A percentile compares a stretch with the other conserved stretches of the same genome.
These are phyloP conservation scores for Penicillium thymicola DNA, from an alignment of 2,329 filamentous ascomycete genomes.

Conservation along the genomic window DNA sequence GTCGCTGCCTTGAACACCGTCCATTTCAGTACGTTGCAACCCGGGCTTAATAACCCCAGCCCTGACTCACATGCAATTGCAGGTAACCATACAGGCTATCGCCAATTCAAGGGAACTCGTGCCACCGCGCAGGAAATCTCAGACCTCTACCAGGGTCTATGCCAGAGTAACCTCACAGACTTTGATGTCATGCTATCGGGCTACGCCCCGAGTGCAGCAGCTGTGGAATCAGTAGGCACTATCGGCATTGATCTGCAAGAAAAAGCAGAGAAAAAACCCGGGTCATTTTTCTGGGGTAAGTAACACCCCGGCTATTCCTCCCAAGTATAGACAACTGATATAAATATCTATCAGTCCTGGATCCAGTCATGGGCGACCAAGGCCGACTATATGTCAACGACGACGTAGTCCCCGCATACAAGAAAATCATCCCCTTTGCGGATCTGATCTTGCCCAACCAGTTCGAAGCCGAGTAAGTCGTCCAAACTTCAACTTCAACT, in stretches of 20 bases:
- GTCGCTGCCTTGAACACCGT: constrained; percentile 94
- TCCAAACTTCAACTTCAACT: too few relatives aligned
- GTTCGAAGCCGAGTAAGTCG: constrained; percentile 85
- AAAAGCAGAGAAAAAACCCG: constrained; percentile 60
- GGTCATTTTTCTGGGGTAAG: constrained; percentile 83
- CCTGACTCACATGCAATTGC: constrained; percentile 4
- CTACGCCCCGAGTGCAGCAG: constrained; percentile 84
- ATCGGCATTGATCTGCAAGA: constrained; percentile 78
- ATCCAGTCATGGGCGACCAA: constrained; percentile 98
- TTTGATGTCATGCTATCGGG: constrained; percentile 95
- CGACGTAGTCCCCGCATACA: constrained; percentile 89
- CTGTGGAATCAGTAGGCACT: constrained; percentile 76
- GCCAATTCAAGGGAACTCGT: constrained; percentile 79
- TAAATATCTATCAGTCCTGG: constrained; percentile 60
- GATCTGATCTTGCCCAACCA: constrained; percentile 95
- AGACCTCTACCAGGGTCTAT: constrained; percentile 79
- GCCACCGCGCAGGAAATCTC: constrained; percentile 77
- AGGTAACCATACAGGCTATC: constrained; percentile 96
- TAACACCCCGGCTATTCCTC: neutral
- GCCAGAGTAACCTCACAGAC: constrained; percentile 76
- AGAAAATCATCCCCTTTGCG: constrained; percentile 70
- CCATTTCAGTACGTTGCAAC: constrained; percentile 74
- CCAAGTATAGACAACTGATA: constrained; percentile 3
- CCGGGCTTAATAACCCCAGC: neutral
- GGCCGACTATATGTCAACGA: constrained; percentile 86